Conservation (phyloP, 768 basidiomycete genomes). For the Amyloporia xantha region DNA sequence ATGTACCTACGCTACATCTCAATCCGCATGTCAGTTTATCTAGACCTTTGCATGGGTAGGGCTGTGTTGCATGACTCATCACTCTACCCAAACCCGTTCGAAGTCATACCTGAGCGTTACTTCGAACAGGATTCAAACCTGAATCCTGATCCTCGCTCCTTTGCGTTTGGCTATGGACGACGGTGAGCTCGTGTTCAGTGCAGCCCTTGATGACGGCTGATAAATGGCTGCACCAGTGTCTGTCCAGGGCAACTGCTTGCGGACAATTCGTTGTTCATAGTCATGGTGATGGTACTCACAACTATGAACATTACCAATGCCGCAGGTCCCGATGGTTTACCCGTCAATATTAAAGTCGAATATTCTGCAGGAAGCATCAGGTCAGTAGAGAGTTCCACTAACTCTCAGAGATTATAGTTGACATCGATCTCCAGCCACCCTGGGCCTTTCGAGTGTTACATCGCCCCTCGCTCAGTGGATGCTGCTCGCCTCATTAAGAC, state of each 20-base stretch:
- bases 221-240: neutral
- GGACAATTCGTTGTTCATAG: conserved; percentile 13
- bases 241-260: conserved; percentile 19
- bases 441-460: neutral
- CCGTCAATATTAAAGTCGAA: conserved; percentile 1
- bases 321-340: conserved; percentile 5
- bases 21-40: neutral
- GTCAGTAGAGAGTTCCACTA: conserved; percentile 3
- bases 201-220: neutral
- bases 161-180: conserved; percentile 4
- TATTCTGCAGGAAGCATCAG: conserved; percentile 5
- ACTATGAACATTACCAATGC: conserved; percentile 15
- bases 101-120: conserved; percentile 37
- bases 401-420: too few relatives aligned
- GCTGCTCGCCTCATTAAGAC: too few relatives aligned
- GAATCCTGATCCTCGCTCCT: neutral
- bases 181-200: neutral
- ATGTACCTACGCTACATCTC: neutral
- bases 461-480: neutral
- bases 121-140: conserved; percentile 9
- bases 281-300: conserved; percentile 11
- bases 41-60: conserved; percentile 15
- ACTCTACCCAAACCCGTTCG: conserved; percentile 33
- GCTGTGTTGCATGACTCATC: conserved; percentile 32
- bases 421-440: neutral